Evolutionary conservation across 805 yeast genomes (phyloP), one percentile per base, ranked within the genome.

Genomic region (Barnettozyma pratensis): DNA sequence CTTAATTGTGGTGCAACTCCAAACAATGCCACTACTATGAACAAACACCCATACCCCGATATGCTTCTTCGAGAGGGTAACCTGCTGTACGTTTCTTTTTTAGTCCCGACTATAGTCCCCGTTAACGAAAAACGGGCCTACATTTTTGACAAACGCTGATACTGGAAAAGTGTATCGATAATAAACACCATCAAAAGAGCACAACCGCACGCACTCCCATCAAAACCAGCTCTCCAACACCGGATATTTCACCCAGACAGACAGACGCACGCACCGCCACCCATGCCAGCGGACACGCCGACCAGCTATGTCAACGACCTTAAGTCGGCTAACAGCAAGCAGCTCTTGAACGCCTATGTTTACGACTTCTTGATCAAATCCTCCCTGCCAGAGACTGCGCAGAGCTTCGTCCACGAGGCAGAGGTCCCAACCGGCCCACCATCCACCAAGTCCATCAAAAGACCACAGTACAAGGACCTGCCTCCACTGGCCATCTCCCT

Each of bases 281-380:
- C 2, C 19, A 49, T 49, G 52, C 42, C 52, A 6, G 45, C 28
- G 45, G 52, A 49, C 28, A 31, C 52, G 41, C 44, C 45, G 25
- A 35, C 47, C 30, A 32, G 52, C 34, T 55, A 47, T 34, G 61
- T 61, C 44, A 60, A 57, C 42, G 65, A 61, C 47, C 49, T 55
- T 14, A 54, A 56, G 47, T 55, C 63, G 1, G 44, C 59, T 29
- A 61, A 58, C 42, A 56, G 62, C 30, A 76, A 79, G 56, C 83
- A 81, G 61, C 65, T 83, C 31, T 69, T 90, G 52, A 87, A 90
- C 63, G 90, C 92, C 6, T 90, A 89, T 64, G 83, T 90, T 36
- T 87, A 89, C 62, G 97, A 90, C 66, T 91, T 88, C 59, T 70
- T 90, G 52, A 61, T 86, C 58, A 90, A 90, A 65, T 81, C 86